Percentiles rank a stretch among this genome's conserved stretches.
phyloP scores from a whole-genome alignment of 2,329 filamentous ascomycete species.

The Exophiala xenobiotica region DNA sequence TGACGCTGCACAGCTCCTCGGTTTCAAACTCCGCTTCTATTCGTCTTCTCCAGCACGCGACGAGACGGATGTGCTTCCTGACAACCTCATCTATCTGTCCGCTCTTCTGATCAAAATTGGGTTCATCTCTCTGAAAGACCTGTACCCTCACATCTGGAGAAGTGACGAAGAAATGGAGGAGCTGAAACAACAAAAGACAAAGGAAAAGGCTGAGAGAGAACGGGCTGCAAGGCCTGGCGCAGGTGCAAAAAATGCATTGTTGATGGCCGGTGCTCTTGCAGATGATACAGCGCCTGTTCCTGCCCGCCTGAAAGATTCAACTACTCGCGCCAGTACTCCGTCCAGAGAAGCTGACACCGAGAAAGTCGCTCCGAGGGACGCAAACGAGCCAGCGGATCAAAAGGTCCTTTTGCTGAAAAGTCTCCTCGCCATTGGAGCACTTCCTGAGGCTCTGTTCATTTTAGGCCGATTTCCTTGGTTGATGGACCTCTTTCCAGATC shows the following conservation, averaged over 20 bases:
- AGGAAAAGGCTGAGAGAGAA: constrained; percentile 78
- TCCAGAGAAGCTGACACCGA: constrained; percentile 53
- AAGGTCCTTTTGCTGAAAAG: constrained; percentile 83
- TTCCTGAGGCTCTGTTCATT: constrained; percentile 90
- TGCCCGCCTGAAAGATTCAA: constrained; percentile 52
- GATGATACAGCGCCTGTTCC: constrained; percentile 69
- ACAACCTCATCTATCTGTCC: constrained; percentile 88
- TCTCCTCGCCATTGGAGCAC: constrained; percentile 82
- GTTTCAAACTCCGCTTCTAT: constrained; percentile 97
- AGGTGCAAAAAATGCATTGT: constrained; percentile 73
- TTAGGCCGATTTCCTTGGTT: constrained; percentile 92
- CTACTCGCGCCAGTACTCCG: constrained; percentile 52
- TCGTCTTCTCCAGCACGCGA: constrained; percentile 71
- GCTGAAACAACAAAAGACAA: constrained; percentile 67
- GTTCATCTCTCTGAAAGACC: constrained; percentile 86
- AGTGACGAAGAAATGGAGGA: constrained; percentile 77
- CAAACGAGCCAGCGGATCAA: constrained; percentile 76
- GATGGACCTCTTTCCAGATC: constrained; percentile 76
- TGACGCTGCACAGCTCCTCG: constrained; percentile 88
- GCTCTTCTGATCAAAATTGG: constrained; percentile 95
- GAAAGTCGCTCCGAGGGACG: constrained; percentile 43
- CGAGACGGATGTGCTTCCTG: constrained; percentile 73
- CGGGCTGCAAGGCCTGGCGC: constrained; percentile 68
- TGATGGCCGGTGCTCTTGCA: constrained; percentile 79
- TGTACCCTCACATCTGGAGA: constrained; percentile 91